Evolutionary conservation across 768 basidiomycete genomes (phyloP).

Genomic region (Hysterangium stoloniferum): DNA sequence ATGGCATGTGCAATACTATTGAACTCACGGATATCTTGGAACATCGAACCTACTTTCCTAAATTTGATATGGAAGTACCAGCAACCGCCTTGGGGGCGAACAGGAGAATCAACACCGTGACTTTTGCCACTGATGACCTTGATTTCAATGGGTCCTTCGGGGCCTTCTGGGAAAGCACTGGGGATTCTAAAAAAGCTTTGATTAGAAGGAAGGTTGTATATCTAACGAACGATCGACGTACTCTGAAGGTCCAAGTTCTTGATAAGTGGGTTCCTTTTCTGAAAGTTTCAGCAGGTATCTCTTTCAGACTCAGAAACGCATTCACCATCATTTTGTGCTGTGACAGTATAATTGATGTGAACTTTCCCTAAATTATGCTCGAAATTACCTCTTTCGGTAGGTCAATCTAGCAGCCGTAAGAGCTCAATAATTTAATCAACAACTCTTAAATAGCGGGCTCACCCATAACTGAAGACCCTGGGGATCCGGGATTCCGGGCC

Average conservation of each 20-base stretch:
- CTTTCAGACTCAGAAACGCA: neutral
- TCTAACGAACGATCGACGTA: slow-evolving; percentile 23
- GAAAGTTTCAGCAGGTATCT: slow-evolving; percentile 6
- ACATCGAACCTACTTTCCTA: slow-evolving; percentile 52
- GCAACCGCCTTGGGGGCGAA: slow-evolving; percentile 85
- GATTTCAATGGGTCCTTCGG: slow-evolving; percentile 58
- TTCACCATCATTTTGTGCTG: slow-evolving; percentile 70
- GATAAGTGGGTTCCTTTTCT: slow-evolving; percentile 66
- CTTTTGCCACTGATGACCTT: slow-evolving; percentile 88
- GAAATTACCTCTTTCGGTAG: slow-evolving; percentile 54
- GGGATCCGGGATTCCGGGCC: slow-evolving; percentile 57
- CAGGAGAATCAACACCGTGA: slow-evolving; percentile 80
- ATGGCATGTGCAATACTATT: neutral
- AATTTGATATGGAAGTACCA: slow-evolving; percentile 86
- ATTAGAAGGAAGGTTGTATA: neutral
- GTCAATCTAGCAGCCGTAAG: slow-evolving; percentile 35
- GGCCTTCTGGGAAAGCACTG: slow-evolving; percentile 61
- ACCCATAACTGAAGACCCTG: slow-evolving; percentile 80
- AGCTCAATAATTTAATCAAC: neutral
- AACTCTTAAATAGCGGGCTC: neutral
- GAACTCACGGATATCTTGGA: slow-evolving; percentile 76
- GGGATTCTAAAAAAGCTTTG: slow-evolving; percentile 44
- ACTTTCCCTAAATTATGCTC: neutral
- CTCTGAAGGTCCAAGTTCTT: slow-evolving; percentile 65
- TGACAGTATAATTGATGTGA: slow-evolving; percentile 26